phyloP scores from a whole-genome alignment of 2,329 filamentous ascomycete species.

The Aspergillus piperis region DNA sequence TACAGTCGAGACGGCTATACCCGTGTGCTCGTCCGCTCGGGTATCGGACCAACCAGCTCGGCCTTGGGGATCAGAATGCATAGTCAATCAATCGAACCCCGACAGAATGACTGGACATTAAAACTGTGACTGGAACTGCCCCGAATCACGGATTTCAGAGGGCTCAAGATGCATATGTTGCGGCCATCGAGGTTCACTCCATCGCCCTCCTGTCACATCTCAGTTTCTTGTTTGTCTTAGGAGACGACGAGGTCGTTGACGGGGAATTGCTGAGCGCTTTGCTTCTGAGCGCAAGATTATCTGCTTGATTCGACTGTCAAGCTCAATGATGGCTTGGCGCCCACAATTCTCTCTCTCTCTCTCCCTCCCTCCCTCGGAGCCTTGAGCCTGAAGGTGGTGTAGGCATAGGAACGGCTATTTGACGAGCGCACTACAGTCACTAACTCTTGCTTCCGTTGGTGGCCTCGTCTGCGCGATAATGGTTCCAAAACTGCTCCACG shows the following conservation, averaged over 20 bases:
- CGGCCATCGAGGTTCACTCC: too few species aligned
- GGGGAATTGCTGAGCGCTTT: background rate
- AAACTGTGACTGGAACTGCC: background rate
- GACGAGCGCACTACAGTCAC: slow-evolving; percentile 1
- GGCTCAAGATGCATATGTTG: background rate
- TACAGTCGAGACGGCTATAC: background rate
- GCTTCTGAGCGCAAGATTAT: background rate
- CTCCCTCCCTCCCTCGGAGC: background rate
- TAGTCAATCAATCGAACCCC: background rate
- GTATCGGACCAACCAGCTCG: slow-evolving; percentile 2
- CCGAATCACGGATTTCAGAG: too few species aligned
- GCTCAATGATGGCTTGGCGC: background rate
- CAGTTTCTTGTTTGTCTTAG: background rate
- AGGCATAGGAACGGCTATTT: slow-evolving; percentile 2
- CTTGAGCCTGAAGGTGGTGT: background rate
- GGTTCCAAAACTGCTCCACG: slow-evolving; percentile 60
- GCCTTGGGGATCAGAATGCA: background rate
- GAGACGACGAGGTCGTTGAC: background rate
- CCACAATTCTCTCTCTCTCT: background rate
- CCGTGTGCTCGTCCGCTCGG: slow-evolving; percentile 3
- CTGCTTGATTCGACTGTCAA: background rate
- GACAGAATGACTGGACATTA: background rate
- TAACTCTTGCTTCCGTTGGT: slow-evolving; percentile 29
- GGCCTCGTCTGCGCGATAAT: slow-evolving; percentile 30
- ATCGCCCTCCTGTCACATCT: background rate